Conservation (phyloP, 78 protist species). For the Cavenderia fasciculata region DNA sequence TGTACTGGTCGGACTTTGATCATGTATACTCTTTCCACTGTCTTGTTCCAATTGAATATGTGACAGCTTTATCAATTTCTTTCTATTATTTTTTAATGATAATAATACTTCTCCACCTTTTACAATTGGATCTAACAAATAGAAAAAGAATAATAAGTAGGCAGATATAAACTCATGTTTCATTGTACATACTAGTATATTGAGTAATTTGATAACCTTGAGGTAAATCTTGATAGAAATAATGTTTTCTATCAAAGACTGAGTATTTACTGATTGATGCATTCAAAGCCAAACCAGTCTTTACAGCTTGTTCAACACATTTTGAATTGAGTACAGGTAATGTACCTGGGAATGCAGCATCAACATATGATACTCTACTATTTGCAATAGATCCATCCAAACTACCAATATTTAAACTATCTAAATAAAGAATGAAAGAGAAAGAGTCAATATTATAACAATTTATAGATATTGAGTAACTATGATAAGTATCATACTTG, state of each 20-base stretch:
- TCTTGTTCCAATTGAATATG: constrained; percentile 84
- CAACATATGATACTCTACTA: constrained; percentile 44
- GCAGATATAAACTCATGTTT: not conserved
- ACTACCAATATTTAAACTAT: constrained; percentile 46
- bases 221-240: constrained; percentile 91
- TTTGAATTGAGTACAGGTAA: constrained; percentile 63
- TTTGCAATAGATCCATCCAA: constrained; percentile 65
- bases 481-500: too few species aligned
- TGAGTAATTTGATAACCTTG: constrained; percentile 95
- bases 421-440: not conserved
- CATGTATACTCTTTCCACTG: constrained; percentile 78
- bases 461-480: too few species aligned
- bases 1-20: constrained; percentile 36
- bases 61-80: constrained; percentile 5
- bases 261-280: constrained; percentile 52
- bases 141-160: not conserved
- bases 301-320: constrained; percentile 89
- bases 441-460: too few species aligned
- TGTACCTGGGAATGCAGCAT: constrained; percentile 78
- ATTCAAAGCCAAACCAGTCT: constrained; percentile 80
- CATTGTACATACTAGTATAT: constrained; percentile 29
- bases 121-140: constrained; percentile 58
- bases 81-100: constrained; percentile 21
- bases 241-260: constrained; percentile 92
- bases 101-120: constrained; percentile 53